Percentiles rank a stretch among this genome's conserved stretches.
These are phyloP conservation scores for Backusella psychrophila DNA, from an alignment of 192 early-diverging fungal species.

Conservation along the genomic window DNA sequence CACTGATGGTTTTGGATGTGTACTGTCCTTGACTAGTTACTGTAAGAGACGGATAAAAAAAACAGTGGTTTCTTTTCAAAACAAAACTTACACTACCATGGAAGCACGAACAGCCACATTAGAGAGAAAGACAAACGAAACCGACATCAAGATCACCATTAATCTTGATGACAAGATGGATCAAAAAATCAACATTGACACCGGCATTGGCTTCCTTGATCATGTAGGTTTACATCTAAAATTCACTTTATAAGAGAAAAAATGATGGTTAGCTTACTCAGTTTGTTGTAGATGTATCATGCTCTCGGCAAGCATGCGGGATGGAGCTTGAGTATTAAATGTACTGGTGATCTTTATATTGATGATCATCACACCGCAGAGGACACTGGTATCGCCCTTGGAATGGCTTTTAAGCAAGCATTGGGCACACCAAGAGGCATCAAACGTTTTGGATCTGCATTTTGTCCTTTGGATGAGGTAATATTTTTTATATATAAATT, in stretches of 20 bases:
- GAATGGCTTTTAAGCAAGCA: slow-evolving; percentile 91
- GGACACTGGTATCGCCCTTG: slow-evolving; percentile 92
- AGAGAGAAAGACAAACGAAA: slow-evolving; percentile 91
- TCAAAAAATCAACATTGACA: slow-evolving; percentile 78
- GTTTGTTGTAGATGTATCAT: slow-evolving; percentile 80
- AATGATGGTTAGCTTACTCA: background rate
- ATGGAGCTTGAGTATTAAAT: slow-evolving; percentile 44
- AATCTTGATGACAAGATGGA: slow-evolving; percentile 56
- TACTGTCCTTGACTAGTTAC: background rate
- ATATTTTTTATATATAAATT: background rate
- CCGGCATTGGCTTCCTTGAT: slow-evolving; percentile 98
- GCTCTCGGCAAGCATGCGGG: slow-evolving; percentile 94
- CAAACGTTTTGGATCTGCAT: slow-evolving; percentile 90
- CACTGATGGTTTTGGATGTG: background rate
- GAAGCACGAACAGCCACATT: slow-evolving; percentile 46
- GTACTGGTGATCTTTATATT: slow-evolving; percentile 93
- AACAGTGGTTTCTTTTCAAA: background rate
- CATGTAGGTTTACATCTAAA: slow-evolving; percentile 59
- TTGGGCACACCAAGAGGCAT: slow-evolving; percentile 88
- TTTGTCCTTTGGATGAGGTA: slow-evolving; percentile 94
- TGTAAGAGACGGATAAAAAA: background rate
- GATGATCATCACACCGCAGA: slow-evolving; percentile 99
- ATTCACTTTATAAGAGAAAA: background rate
- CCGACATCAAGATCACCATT: slow-evolving; percentile 77
- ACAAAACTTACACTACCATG: background rate